Evolutionary conservation across 148 eudicot species (phyloP), one percentile per base, ranked within the genome.

Genomic region (Diospyros kaki): DNA sequence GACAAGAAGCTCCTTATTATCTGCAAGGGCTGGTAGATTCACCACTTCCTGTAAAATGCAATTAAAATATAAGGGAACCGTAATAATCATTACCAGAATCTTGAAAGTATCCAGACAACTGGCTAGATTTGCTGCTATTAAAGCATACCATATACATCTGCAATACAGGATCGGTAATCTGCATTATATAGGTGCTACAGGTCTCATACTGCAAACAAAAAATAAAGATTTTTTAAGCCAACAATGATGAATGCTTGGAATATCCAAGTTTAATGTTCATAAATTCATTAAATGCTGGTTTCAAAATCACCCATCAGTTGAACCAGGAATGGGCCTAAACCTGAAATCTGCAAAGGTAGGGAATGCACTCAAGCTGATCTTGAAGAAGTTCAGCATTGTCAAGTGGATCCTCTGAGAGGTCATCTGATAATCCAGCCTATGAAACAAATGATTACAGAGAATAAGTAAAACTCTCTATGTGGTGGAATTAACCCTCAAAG

Each of bases 321-420:
- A 67, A 18, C 1, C 61, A 54, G 45, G 41, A 69, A 60, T 59
- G 46, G 66, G 64, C 62, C 66, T 77, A 53, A 82, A 94, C 98
- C 93, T 92, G 96, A 79, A 86, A 90, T 89, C 93, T 84, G 86
- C 92, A 90, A 74, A 94, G 89, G 79, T 83, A 75, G 3, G 97
- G 93, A 80, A 89, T 84, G 74, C 89, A 88, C 68, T 92, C 96
- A 64, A 94, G 91, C 83, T 94, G 98, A 73, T 94, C 98, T 73
- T 94, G 97, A 80, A 94, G 92, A 73, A 94, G 83, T 69, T 94
- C 98, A 70, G 88, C 82, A 81, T 87, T 92, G 80, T 94, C 98
- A 40, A 94, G 87, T 76, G 97, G 92, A 77, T 92, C 88, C 82
- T 92, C 98, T 0, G 88, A 85, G 73, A 84, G 84, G 73, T 94